Percentiles rank a stretch among this genome's conserved stretches.
Conservation (phyloP, 768 basidiomycete genomes). For the Termitomyces heimii region DNA sequence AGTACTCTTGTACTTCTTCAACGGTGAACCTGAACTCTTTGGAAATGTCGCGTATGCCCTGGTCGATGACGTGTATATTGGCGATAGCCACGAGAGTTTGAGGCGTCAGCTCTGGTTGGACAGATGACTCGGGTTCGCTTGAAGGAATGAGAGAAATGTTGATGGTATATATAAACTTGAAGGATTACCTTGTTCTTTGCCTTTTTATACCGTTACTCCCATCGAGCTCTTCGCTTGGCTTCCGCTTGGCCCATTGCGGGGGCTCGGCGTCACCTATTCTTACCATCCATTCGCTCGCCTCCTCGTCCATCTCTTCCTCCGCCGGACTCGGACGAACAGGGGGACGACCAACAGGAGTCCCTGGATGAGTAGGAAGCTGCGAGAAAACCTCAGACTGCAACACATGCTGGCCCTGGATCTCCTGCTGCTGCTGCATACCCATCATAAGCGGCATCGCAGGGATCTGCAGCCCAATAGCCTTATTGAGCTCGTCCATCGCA, state of each 20-base stretch:
- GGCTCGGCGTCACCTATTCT: slow-evolving; percentile 57
- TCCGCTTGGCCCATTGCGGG: slow-evolving; percentile 67
- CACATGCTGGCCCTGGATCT: slow-evolving; percentile 7
- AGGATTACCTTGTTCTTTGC: slow-evolving; percentile 33
- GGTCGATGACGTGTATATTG: slow-evolving; percentile 61
- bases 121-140: slow-evolving; percentile 12
- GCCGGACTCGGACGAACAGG: slow-evolving; percentile 37
- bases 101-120: slow-evolving; percentile 18
- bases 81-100: slow-evolving; percentile 30
- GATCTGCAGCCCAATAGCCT: slow-evolving; percentile 14
- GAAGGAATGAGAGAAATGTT: not conserved
- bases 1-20: slow-evolving; percentile 75
- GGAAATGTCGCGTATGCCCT: slow-evolving; percentile 61
- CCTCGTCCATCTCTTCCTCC: slow-evolving; percentile 65
- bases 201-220: slow-evolving; percentile 36
- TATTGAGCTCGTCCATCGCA: slow-evolving; percentile 15
- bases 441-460: slow-evolving; percentile 9
- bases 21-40: slow-evolving; percentile 63
- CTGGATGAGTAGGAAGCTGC: slow-evolving; percentile 12
- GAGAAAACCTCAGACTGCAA: slow-evolving; percentile 13
- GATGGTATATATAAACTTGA: not conserved
- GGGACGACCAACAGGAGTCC: slow-evolving; percentile 22
- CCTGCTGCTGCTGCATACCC: slow-evolving; percentile 13
- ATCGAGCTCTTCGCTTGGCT: slow-evolving; percentile 31
- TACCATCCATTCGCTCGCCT: slow-evolving; percentile 62